A percentile compares a stretch with the other conserved stretches of the same genome.
phyloP scores from a whole-genome alignment of 2,329 filamentous ascomycete species.

The Curvularia sp. region DNA sequence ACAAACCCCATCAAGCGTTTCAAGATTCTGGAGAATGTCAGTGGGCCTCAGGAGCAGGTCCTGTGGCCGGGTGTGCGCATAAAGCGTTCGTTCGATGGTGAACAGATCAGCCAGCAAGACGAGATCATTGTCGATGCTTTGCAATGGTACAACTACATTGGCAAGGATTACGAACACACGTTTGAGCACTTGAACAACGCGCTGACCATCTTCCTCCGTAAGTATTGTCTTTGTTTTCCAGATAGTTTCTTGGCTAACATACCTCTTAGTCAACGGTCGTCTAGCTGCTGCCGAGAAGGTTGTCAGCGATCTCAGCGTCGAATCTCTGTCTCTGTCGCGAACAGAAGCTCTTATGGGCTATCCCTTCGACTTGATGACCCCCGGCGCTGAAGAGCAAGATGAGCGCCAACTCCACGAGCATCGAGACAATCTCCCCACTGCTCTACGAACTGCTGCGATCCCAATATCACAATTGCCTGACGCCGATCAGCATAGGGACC shows the following conservation, averaged over 20 bases:
- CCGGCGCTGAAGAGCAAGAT: conserved; percentile 40
- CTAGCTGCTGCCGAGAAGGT: conserved; percentile 64
- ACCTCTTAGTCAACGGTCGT: conserved; percentile 52
- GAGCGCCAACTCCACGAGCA: conserved; percentile 29
- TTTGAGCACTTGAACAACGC: conserved; percentile 72
- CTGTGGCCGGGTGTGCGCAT: conserved; percentile 67
- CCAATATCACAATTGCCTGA: conserved; percentile 30
- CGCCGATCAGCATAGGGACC: conserved; percentile 28
- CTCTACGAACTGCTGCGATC: conserved; percentile 26
- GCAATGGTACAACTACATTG: conserved; percentile 82
- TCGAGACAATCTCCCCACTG: conserved; percentile 28
- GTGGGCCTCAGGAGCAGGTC: conserved; percentile 48
- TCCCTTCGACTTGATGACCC: conserved; percentile 42
- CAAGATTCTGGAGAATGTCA: conserved; percentile 58
- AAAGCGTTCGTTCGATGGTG: conserved; percentile 69
- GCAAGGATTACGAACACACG: conserved; percentile 65
- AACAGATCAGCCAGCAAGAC: conserved; percentile 63
- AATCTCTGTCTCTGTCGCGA: conserved; percentile 53
- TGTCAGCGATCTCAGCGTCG: conserved; percentile 58
- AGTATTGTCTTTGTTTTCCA: conserved; percentile 50
- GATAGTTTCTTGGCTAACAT: conserved; percentile 25
- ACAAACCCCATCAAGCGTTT: conserved; percentile 43
- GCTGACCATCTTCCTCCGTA: conserved; percentile 86
- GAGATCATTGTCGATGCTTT: conserved; percentile 80
- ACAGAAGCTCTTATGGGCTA: conserved; percentile 53